Conservation (phyloP, 176 grass and related monocot species). For the Puccinellia tenuiflora region DNA sequence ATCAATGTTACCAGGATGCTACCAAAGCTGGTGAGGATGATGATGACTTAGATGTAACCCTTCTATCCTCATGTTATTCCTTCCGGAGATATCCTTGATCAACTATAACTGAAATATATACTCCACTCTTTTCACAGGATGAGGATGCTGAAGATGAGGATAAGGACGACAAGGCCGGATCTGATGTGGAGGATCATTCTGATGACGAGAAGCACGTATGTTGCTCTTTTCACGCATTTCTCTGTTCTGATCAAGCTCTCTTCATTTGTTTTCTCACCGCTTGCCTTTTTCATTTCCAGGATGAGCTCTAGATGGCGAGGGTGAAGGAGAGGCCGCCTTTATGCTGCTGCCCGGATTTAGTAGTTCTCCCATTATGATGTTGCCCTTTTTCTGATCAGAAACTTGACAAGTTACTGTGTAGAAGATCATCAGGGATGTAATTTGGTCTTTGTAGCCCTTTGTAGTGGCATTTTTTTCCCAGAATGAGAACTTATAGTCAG, state of each 20-base stretch:
- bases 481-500: conserved; percentile 6
- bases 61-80: background rate
- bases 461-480: conserved; percentile 22
- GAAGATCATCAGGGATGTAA: conserved; percentile 20
- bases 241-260: background rate
- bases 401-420: conserved; percentile 30
- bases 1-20: conserved; percentile 31
- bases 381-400: conserved; percentile 27
- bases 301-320: conserved; percentile 68
- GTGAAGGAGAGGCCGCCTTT: conserved; percentile 9
- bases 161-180: conserved; percentile 46
- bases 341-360: conserved; percentile 23
- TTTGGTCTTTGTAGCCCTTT: conserved; percentile 17
- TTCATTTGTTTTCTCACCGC: background rate
- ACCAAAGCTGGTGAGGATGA: conserved; percentile 37
- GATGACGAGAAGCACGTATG: conserved; percentile 51
- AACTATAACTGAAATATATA: background rate
- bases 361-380: conserved; percentile 36
- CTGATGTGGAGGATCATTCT: conserved; percentile 43
- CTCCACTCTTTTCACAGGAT: conserved; percentile 15
- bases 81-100: background rate
- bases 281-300: conserved; percentile 31
- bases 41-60: conserved; percentile 40
- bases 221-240: background rate
- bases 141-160: conserved; percentile 48